Conservation (phyloP, 805 yeast genomes). For the Yarrowia yakushimensis region DNA sequence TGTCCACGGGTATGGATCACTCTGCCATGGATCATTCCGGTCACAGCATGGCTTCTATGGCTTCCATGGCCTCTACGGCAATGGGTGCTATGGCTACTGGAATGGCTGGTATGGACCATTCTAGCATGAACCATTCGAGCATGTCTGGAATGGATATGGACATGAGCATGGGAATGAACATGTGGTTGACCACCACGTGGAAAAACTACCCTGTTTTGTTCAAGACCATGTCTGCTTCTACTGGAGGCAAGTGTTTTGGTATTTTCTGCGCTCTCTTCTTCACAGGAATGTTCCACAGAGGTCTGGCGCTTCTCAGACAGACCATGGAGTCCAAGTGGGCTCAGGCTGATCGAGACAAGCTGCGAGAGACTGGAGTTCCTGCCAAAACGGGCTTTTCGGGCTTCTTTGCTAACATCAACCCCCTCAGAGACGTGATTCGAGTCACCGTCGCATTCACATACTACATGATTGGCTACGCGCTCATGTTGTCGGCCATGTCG, state of each 20-base stretch:
- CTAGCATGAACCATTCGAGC: slow-evolving; percentile 15
- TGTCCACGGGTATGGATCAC: slow-evolving; percentile 7
- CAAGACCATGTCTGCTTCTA: slow-evolving; percentile 19
- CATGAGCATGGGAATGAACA: slow-evolving; percentile 23
- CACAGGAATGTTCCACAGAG: slow-evolving; percentile 24
- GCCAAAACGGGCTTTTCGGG: slow-evolving; percentile 2
- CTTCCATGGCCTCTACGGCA: slow-evolving; percentile 32
- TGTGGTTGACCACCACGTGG: slow-evolving; percentile 24
- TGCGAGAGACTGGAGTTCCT: background rate
- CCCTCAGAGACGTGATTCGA: background rate
- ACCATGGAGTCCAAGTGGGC: slow-evolving; percentile 24
- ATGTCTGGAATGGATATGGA: too few species aligned
- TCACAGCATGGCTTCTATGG: too few species aligned
- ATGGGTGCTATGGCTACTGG: too few species aligned
- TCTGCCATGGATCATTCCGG: slow-evolving; percentile 15
- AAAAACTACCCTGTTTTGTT: slow-evolving; percentile 9
- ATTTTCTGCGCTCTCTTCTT: slow-evolving; percentile 19
- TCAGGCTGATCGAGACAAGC: background rate
- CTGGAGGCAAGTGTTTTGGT: slow-evolving; percentile 18
- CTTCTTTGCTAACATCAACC: background rate
- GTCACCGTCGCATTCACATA: slow-evolving; percentile 5
- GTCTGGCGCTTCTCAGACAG: slow-evolving; percentile 15
- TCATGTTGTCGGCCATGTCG: slow-evolving; percentile 23
- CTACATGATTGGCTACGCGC: slow-evolving; percentile 23
- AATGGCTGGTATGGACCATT: background rate